Percentiles rank a stretch among this genome's conserved stretches.
These are phyloP conservation scores for Zymoseptoria crescenta DNA, from an alignment of 2,329 filamentous ascomycete genomes.

Conservation along the genomic window DNA sequence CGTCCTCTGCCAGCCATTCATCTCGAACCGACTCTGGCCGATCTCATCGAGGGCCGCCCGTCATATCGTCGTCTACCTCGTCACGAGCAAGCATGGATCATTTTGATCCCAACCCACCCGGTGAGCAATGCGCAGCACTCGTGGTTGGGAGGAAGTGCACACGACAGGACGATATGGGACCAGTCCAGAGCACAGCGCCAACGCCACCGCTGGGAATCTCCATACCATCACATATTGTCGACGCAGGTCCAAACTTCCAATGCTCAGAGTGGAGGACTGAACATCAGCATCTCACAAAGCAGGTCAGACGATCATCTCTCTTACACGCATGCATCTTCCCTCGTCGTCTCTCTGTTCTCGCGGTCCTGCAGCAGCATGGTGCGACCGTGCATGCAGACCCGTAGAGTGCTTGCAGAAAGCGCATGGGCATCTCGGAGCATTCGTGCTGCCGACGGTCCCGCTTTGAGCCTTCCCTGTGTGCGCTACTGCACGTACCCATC, in stretches of 20 bases:
- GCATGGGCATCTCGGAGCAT: slow-evolving; percentile 14
- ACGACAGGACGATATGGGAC: background rate
- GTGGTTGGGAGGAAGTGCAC: background rate
- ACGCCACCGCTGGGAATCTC: background rate
- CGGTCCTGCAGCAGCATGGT: background rate
- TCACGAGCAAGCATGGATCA: background rate
- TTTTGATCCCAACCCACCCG: background rate
- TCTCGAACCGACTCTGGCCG: background rate
- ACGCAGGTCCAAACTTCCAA: background rate
- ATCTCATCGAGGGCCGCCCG: background rate
- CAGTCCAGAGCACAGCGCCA: background rate
- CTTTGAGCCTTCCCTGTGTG: slow-evolving; percentile 15
- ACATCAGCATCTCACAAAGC: background rate
- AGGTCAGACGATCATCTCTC: background rate
- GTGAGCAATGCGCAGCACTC: background rate
- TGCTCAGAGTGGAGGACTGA: background rate
- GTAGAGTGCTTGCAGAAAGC: slow-evolving; percentile 8
- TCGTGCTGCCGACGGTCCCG: slow-evolving; percentile 18
- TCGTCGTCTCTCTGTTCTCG: background rate
- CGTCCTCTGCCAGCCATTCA: background rate
- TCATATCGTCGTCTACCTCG: background rate
- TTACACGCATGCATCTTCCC: background rate
- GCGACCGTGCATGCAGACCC: background rate
- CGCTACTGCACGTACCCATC: slow-evolving; percentile 19
- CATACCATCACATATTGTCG: background rate